These are phyloP conservation scores for Pachyrhizus erosus DNA, from an alignment of 306 rosid genomes.

Conservation along the genomic window DNA sequence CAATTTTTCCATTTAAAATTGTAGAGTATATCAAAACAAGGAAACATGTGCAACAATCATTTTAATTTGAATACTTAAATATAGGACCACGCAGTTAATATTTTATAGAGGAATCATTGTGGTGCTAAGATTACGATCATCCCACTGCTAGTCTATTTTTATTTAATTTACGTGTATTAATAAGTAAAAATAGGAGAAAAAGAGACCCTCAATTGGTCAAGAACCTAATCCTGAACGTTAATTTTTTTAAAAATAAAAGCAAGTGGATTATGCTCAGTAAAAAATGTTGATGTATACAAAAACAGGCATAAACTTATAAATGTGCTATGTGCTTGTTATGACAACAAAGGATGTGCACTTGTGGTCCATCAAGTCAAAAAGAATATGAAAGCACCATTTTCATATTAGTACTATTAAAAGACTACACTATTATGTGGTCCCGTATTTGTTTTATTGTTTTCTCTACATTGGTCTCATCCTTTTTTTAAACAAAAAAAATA, in stretches of 20 bases:
- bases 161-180: background rate
- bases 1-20: background rate
- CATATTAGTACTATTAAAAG: constrained; percentile 34
- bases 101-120: background rate
- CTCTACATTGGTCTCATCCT: constrained; percentile 31
- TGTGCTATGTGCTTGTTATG: constrained; percentile 41
- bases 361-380: constrained; percentile 47
- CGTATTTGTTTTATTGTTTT: constrained; percentile 14
- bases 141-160: background rate
- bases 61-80: background rate
- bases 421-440: constrained; percentile 44
- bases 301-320: constrained; percentile 40
- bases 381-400: constrained; percentile 19
- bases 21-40: background rate
- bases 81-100: background rate
- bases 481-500: constrained; percentile 22
- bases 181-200: background rate
- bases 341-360: constrained; percentile 38
- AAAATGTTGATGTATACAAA: constrained; percentile 28
- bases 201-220: background rate
- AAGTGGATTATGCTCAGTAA: constrained; percentile 15
- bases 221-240: background rate
- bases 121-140: background rate
- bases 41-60: background rate
- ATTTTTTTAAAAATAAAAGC: background rate